Percentiles rank a stretch among this genome's conserved stretches.
phyloP scores from a whole-genome alignment of 2,329 filamentous ascomycete species.

The Didymella pinodella region DNA sequence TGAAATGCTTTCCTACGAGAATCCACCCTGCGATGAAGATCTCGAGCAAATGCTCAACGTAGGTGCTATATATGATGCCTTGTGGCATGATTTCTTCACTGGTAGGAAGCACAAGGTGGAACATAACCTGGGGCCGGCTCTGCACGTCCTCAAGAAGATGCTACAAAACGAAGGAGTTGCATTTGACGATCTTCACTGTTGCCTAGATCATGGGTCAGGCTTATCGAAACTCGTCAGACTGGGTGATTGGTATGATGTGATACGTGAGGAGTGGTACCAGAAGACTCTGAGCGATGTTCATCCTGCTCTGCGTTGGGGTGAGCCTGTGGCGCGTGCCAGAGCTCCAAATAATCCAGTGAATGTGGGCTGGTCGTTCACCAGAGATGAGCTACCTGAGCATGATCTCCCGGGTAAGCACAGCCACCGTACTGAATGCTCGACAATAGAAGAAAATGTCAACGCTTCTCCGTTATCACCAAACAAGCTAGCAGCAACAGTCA shows the following conservation, averaged over 20 bases:
- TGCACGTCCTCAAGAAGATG: constrained; percentile 14
- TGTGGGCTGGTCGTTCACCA: background rate
- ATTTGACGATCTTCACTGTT: constrained; percentile 15
- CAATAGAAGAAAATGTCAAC: background rate
- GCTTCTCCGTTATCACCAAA: background rate
- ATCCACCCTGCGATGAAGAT: constrained; percentile 9
- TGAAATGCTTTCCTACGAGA: constrained; percentile 21
- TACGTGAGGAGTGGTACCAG: background rate
- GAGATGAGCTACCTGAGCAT: background rate
- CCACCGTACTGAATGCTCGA: background rate
- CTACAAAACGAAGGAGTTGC: constrained; percentile 21
- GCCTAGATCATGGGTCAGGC: constrained; percentile 3
- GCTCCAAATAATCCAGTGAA: background rate
- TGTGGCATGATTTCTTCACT: constrained; percentile 19
- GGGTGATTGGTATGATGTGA: background rate
- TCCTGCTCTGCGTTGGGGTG: background rate
- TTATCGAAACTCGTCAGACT: background rate
- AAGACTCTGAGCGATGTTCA: constrained; percentile 4
- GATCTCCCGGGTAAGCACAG: background rate
- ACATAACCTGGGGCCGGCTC: constrained; percentile 2
- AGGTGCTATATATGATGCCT: constrained; percentile 19
- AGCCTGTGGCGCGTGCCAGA: background rate
- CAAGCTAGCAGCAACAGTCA: background rate
- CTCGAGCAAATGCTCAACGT: constrained; percentile 22
- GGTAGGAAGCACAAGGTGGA: background rate